Conservation (phyloP, 1,284 basidiomycete genomes). For the Taiwanofungus camphoratus region DNA sequence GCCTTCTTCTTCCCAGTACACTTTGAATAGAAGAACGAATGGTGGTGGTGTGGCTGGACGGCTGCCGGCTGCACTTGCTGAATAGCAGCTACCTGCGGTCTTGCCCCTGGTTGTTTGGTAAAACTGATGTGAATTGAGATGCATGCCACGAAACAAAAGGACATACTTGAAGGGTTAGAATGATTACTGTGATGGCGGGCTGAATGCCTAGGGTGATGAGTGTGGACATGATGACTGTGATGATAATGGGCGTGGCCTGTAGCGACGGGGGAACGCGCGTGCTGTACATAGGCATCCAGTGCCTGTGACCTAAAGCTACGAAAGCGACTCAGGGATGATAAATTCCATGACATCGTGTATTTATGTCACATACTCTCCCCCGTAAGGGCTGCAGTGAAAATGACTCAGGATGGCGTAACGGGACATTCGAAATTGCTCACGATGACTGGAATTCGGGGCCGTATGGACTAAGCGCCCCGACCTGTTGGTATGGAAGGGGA, state of each 20-base stretch:
- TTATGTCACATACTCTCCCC: slow-evolving; percentile 2
- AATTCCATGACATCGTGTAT: too few relatives aligned
- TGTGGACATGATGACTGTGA: background rate
- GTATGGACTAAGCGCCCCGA: background rate
- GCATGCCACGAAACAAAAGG: background rate
- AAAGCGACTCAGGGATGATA: too few relatives aligned
- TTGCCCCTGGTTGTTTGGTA: background rate
- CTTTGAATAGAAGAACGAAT: slow-evolving; percentile 45
- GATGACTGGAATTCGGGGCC: background rate
- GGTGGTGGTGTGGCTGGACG: slow-evolving; percentile 3
- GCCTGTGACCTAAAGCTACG: background rate
- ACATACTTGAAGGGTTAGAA: background rate
- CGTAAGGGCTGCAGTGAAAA: background rate
- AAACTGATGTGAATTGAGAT: background rate
- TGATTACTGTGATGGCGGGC: background rate
- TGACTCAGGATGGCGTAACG: background rate
- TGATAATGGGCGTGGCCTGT: slow-evolving; percentile 3
- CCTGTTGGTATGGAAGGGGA: background rate
- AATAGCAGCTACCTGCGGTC: background rate
- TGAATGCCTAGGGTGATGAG: background rate
- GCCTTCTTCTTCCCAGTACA: slow-evolving; percentile 72
- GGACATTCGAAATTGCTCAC: background rate
- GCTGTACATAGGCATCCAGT: background rate
- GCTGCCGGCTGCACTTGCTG: slow-evolving; percentile 6
- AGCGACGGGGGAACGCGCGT: background rate